Evolutionary conservation across 176 grass and related monocot genomes (phyloP).

Genomic region (Raddia distichophylla): DNA sequence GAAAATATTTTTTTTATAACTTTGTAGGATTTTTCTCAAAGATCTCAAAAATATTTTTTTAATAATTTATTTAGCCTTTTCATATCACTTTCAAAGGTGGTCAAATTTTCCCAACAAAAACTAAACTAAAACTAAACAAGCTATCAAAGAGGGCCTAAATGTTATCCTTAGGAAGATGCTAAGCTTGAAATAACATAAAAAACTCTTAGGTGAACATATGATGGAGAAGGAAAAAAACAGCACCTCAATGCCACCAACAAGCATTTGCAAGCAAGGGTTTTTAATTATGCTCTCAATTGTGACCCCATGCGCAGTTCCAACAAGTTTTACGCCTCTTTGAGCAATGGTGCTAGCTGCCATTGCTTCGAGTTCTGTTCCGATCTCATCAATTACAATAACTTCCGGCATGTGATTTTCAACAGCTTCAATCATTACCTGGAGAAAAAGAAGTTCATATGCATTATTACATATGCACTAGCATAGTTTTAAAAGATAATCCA

Average conservation of each 20-base stretch:
- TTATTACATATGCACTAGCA: neutral
- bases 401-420: constrained; percentile 99
- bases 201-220: neutral
- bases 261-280: constrained; percentile 92
- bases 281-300: constrained; percentile 98
- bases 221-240: constrained; percentile 6
- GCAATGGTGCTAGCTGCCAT: constrained; percentile 97
- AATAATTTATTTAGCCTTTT: no score
- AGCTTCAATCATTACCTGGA: constrained; percentile 95
- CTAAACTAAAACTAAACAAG: no score
- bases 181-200: constrained; percentile 18
- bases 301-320: constrained; percentile 94
- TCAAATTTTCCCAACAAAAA: no score
- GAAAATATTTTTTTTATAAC: no score
- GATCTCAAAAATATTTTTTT: no score
- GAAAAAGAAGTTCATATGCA: constrained; percentile 18
- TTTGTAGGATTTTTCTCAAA: no score
- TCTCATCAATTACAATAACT: constrained; percentile 99
- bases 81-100: no score
- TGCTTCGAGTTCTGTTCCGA: constrained; percentile 96
- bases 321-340: constrained; percentile 97
- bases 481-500: neutral
- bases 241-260: constrained; percentile 99
- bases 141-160: no score
- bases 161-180: constrained; percentile 8